phyloP scores from a whole-genome alignment of 768 basidiomycete genomes.

The Russula dissimulans region DNA sequence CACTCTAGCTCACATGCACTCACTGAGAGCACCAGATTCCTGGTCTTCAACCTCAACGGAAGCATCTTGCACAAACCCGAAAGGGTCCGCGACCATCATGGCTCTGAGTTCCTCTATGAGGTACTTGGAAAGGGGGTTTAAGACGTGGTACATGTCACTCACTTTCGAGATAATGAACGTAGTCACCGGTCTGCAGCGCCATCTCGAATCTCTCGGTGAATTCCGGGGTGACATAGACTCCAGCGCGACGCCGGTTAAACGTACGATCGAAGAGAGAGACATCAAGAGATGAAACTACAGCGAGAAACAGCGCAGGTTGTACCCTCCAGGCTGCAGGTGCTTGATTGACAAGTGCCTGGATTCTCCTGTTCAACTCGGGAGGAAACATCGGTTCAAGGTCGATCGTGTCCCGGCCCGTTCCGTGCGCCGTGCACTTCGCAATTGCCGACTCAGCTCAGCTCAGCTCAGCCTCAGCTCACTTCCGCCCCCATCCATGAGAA shows the following conservation, averaged over 20 bases:
- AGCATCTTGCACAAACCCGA: background rate
- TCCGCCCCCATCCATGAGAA: constrained; percentile 6
- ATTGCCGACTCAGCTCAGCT: background rate
- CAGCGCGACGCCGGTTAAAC: background rate
- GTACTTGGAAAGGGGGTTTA: background rate
- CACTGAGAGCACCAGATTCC: background rate
- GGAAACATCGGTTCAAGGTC: background rate
- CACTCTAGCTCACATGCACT: background rate
- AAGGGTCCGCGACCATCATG: background rate
- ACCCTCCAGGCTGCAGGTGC: background rate
- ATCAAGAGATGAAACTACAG: background rate
- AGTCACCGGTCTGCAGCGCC: background rate
- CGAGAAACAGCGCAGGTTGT: background rate
- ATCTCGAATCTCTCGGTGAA: background rate
- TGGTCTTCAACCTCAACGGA: background rate
- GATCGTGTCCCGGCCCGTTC: background rate
- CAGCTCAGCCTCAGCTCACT: background rate
- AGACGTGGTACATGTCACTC: background rate
- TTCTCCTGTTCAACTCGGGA: background rate
- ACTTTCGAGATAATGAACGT: background rate
- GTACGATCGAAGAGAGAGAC: background rate
- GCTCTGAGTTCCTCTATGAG: background rate
- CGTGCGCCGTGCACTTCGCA: too few species aligned
- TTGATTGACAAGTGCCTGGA: background rate
- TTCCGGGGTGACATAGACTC: background rate